Evolutionary conservation across 1,284 basidiomycete species (phyloP).

Genomic region (Malassezia brasiliensis): DNA sequence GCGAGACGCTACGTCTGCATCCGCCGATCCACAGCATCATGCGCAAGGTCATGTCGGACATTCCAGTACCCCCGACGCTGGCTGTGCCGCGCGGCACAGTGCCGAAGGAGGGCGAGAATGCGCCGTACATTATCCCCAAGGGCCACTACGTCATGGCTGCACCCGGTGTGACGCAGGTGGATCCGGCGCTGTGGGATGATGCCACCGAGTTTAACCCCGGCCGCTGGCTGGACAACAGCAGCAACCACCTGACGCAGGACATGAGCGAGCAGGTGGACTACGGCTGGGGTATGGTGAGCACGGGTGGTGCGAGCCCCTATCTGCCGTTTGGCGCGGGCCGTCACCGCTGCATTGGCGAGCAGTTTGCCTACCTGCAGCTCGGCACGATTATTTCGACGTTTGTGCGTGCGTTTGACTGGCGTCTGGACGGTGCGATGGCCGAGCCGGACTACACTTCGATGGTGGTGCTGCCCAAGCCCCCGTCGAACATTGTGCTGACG

Average conservation of each 20-base stretch:
- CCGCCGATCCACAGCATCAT: slow-evolving; percentile 51
- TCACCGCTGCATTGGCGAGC: slow-evolving; percentile 92
- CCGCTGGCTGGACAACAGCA: slow-evolving; percentile 59
- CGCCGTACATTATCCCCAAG: slow-evolving; percentile 73
- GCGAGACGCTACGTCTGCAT: slow-evolving; percentile 68
- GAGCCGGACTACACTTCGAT: slow-evolving; percentile 73
- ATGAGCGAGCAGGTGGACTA: slow-evolving; percentile 86
- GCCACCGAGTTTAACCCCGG: slow-evolving; percentile 60
- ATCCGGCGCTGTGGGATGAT: slow-evolving; percentile 68
- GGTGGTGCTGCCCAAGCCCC: slow-evolving; percentile 59
- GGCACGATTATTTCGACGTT: slow-evolving; percentile 72
- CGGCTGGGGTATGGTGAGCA: slow-evolving; percentile 65
- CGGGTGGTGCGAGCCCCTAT: slow-evolving; percentile 57
- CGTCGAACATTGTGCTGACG: slow-evolving; percentile 15
- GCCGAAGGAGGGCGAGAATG: slow-evolving; percentile 51
- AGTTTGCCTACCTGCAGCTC: slow-evolving; percentile 92
- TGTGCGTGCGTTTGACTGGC: slow-evolving; percentile 66
- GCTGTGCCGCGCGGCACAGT: slow-evolving; percentile 27
- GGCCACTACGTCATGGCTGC: slow-evolving; percentile 84
- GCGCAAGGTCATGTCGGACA: slow-evolving; percentile 77
- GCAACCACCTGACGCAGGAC: slow-evolving; percentile 56
- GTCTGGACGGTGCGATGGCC: slow-evolving; percentile 61
- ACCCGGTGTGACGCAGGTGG: slow-evolving; percentile 78
- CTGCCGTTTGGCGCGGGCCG: slow-evolving; percentile 84
- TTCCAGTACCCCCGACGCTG: slow-evolving; percentile 71